These are phyloP conservation scores for Colletotrichum lupini DNA, from an alignment of 2,329 filamentous ascomycete genomes.

Conservation along the genomic window DNA sequence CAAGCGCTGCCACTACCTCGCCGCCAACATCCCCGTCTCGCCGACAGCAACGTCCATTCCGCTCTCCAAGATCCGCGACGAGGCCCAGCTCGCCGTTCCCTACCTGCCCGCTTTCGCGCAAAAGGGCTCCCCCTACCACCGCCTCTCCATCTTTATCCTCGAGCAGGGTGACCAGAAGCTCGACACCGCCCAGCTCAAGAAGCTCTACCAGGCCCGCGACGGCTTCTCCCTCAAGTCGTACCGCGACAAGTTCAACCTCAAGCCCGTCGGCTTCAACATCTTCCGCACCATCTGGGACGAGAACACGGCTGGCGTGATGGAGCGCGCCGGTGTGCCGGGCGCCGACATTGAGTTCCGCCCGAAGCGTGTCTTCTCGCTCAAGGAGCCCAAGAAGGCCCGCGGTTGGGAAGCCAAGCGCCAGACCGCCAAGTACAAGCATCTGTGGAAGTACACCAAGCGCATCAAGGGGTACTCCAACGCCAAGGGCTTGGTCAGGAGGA, in stretches of 20 bases:
- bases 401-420: conserved; percentile 76
- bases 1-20: conserved; percentile 88
- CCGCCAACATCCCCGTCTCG: conserved; percentile 69
- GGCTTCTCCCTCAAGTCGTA: conserved; percentile 82
- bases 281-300: conserved; percentile 95
- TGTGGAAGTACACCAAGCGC: conserved; percentile 74
- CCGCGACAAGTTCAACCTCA: conserved; percentile 74
- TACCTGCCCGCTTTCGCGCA: conserved; percentile 91
- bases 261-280: conserved; percentile 83
- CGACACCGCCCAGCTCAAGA: conserved; percentile 67
- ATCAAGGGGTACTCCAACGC: conserved; percentile 60
- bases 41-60: conserved; percentile 69
- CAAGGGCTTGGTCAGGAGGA: conserved; percentile 53
- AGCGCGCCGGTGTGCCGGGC: conserved; percentile 77
- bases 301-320: conserved; percentile 87
- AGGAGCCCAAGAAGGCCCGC: conserved; percentile 68
- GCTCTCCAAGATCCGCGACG: conserved; percentile 69
- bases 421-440: conserved; percentile 71
- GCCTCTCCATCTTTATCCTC: conserved; percentile 84
- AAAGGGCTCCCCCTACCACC: conserved; percentile 92
- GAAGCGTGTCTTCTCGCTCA: conserved; percentile 77
- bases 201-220: conserved; percentile 52
- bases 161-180: conserved; percentile 76
- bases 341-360: conserved; percentile 87
- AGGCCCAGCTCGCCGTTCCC: conserved; percentile 76